Evolutionary conservation across 2,329 filamentous ascomycete species (phyloP), one percentile per base, ranked within the genome.

Genomic region (Colletotrichum chrysophilum): DNA sequence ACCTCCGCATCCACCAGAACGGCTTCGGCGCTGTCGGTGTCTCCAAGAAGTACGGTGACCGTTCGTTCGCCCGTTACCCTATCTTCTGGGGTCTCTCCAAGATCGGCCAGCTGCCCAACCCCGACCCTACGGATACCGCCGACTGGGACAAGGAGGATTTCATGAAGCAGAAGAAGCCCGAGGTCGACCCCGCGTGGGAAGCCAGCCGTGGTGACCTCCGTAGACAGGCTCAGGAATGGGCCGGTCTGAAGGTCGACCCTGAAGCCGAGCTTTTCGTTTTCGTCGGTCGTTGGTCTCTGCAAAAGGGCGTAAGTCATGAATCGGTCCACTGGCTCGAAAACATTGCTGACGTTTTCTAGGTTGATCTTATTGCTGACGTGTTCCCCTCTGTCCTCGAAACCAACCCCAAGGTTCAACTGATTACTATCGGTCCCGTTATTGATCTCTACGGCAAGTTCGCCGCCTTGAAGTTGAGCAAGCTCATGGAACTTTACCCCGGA

Each of bases 1-100:
- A 93, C 78, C 87, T 94, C 12, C 89, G 92, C 72, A 85, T 93
- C 28, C 91, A 93, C 78, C 92, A 94, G 79, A 90, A 92, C 79
- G 92, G 92, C 4, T 93, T 93, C 73, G 92, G 92, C 67, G 92
- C 92, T 18, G 92, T 93, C 48, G 92, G 92, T 78, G 92, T 94
- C 3, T 92, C 90, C 3, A 91, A 91, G 78, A 94, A 94, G 81
- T 94, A 94, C 77, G 92, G 92, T 18, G 92, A 92, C 79, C 90
- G 92, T 21, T 92, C 91, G 3, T 93, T 91, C 81, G 91, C 91
- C 60, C 87, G 92, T 58, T 94, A 93, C 80, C 92, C 92, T 2
- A 93, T 94, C 73, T 93, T 94, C 84, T 94, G 92, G 92, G 91
- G 91, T 68, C 83, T 93, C 66, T 89, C 89, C 78, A 90, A 89